Conservation (phyloP, 441 rosid genomes). For the Codiaeum variegatum region DNA sequence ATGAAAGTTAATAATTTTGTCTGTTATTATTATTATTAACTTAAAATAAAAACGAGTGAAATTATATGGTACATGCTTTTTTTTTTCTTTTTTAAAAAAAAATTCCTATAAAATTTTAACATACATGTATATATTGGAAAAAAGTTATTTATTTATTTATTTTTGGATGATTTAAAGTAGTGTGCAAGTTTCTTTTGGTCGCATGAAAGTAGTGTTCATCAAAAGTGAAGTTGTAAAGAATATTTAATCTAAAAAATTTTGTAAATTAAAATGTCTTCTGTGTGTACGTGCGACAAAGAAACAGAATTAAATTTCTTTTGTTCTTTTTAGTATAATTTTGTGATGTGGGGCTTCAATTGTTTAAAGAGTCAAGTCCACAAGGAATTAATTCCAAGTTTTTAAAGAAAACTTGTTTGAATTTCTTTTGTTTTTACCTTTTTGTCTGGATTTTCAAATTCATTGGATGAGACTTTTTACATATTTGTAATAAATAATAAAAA, state of each 20-base stretch:
- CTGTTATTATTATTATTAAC: no score
- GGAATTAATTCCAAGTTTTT: constrained; percentile 16
- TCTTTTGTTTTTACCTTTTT: background rate
- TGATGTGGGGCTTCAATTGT: constrained; percentile 31
- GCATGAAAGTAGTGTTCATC: constrained; percentile 28
- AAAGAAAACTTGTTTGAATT: background rate
- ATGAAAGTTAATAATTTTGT: no score
- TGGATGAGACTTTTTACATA: no score
- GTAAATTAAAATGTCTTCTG: background rate
- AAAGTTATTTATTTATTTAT: no score
- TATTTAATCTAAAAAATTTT: constrained; percentile 17
- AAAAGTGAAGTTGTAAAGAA: constrained; percentile 19
- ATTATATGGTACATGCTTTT: no score
- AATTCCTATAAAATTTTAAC: no score
- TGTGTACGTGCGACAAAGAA: constrained; percentile 4
- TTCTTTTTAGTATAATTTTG: background rate
- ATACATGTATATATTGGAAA: no score
- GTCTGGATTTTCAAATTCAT: background rate
- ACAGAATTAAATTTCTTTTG: background rate
- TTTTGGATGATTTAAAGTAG: no score
- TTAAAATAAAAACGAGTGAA: no score
- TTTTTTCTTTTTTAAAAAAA: no score
- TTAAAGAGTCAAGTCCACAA: constrained; percentile 14
- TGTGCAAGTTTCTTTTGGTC: constrained; percentile 22
- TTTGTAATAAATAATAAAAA: no score